Conservation (phyloP, 495 filamentous ascomycete genomes). For the Penicillium crystallinum region DNA sequence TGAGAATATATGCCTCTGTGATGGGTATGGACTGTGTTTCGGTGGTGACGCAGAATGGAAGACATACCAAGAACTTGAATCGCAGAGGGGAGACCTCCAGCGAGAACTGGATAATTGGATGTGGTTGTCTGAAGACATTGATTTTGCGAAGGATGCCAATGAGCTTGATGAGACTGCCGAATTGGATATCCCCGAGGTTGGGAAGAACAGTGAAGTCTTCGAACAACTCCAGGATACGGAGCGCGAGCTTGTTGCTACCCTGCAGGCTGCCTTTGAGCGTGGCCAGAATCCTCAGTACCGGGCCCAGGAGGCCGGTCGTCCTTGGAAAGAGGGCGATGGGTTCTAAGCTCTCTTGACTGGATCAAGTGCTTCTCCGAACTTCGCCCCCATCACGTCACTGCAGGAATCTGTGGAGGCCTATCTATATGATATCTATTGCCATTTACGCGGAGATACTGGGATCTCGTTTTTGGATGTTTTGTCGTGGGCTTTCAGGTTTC, state of each 20-base stretch:
- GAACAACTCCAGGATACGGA: slow-evolving; percentile 24
- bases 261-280: slow-evolving; percentile 41
- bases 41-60: slow-evolving; percentile 52
- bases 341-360: slow-evolving; percentile 23
- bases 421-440: slow-evolving; percentile 1
- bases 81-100: slow-evolving; percentile 38
- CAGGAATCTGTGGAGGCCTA: not conserved
- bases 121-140: slow-evolving; percentile 31
- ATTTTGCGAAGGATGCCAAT: slow-evolving; percentile 27
- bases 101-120: slow-evolving; percentile 46
- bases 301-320: slow-evolving; percentile 48
- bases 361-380: not conserved
- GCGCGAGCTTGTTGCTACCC: slow-evolving; percentile 30
- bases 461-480: not conserved
- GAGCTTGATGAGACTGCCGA: slow-evolving; percentile 26
- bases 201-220: slow-evolving; percentile 10
- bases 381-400: not conserved
- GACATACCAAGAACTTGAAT: slow-evolving; percentile 39
- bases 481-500: not conserved
- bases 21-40: slow-evolving; percentile 75
- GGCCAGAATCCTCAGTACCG: slow-evolving; percentile 48
- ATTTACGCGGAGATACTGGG: not conserved
- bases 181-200: slow-evolving; percentile 27
- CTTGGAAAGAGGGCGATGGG: slow-evolving; percentile 51
- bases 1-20: slow-evolving; percentile 69